Conservation (phyloP, 208 protist genomes). For the Trichomonas vaginalis region DNA sequence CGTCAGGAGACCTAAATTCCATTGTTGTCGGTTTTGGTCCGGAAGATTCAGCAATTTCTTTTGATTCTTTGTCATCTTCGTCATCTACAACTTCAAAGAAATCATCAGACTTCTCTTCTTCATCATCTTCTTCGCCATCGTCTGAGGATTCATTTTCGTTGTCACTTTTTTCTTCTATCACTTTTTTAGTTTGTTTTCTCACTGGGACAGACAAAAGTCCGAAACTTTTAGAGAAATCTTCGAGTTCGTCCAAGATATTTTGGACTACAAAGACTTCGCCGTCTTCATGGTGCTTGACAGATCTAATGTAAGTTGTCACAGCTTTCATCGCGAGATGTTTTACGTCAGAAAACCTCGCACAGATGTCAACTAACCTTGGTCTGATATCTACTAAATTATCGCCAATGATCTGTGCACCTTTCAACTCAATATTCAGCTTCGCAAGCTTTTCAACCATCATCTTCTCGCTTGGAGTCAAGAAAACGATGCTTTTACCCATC, state of each 20-base stretch:
- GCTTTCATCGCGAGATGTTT: conserved; percentile 21
- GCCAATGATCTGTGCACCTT: background rate
- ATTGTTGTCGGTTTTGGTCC: background rate
- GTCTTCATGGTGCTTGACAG: background rate
- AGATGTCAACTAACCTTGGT: background rate
- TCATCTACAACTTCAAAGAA: background rate
- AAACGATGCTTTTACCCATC: conserved; percentile 66
- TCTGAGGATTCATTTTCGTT: background rate
- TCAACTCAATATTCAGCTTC: background rate
- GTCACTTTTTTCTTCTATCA: background rate
- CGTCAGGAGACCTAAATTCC: background rate
- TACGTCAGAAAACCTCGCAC: conserved; percentile 10
- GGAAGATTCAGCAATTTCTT: background rate
- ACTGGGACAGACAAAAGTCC: background rate
- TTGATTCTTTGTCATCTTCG: background rate
- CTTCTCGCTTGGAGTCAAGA: conserved; percentile 62
- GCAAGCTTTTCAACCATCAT: conserved; percentile 30
- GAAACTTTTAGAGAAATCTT: conserved; percentile 10
- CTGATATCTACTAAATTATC: background rate
- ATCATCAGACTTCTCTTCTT: background rate
- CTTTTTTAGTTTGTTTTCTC: background rate
- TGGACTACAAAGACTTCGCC: conserved; percentile 18
- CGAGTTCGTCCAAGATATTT: background rate
- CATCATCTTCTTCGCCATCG: no score
- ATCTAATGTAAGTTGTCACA: conserved; percentile 1